phyloP scores from a whole-genome alignment of 257 asterid genomes.

The Gentiana dahurica region DNA sequence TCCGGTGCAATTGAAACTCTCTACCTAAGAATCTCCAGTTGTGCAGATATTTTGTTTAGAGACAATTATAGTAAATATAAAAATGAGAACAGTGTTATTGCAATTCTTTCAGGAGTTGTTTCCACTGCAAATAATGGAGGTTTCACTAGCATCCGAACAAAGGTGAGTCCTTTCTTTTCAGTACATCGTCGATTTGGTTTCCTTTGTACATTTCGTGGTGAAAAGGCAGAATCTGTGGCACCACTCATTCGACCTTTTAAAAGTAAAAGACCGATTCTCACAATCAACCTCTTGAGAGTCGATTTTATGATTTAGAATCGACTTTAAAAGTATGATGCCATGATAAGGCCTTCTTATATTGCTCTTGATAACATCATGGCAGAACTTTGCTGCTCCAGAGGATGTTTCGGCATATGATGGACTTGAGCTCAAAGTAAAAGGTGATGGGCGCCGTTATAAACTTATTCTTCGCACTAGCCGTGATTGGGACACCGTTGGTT shows the following conservation, averaged over 20 bases:
- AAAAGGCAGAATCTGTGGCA: too few relatives aligned
- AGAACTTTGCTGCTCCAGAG: constrained; percentile 81
- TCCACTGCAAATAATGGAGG: constrained; percentile 97
- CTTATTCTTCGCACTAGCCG: constrained; percentile 75
- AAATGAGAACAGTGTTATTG: too few relatives aligned
- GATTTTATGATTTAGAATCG: too few relatives aligned
- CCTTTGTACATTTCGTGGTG: background rate
- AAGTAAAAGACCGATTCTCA: too few relatives aligned
- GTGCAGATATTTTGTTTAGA: too few relatives aligned
- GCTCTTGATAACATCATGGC: constrained; percentile 7
- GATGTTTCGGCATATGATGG: constrained; percentile 96
- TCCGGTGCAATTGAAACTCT: too few relatives aligned
- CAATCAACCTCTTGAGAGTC: too few relatives aligned
- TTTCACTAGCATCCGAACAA: constrained; percentile 81
- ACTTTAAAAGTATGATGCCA: too few relatives aligned
- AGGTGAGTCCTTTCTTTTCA: constrained; percentile 28
- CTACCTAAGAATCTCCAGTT: too few relatives aligned
- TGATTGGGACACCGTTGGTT: constrained; percentile 95
- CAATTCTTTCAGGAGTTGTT: constrained; percentile 46
- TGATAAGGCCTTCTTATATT: background rate
- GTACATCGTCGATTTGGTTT: background rate
- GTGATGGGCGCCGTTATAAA: constrained; percentile 85
- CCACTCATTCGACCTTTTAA: too few relatives aligned
- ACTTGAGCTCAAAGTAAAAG: constrained; percentile 69
- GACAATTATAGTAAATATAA: too few relatives aligned